These are phyloP conservation scores for Naumovozyma dairenensis DNA, from an alignment of 805 yeast species.

Conservation along the genomic window DNA sequence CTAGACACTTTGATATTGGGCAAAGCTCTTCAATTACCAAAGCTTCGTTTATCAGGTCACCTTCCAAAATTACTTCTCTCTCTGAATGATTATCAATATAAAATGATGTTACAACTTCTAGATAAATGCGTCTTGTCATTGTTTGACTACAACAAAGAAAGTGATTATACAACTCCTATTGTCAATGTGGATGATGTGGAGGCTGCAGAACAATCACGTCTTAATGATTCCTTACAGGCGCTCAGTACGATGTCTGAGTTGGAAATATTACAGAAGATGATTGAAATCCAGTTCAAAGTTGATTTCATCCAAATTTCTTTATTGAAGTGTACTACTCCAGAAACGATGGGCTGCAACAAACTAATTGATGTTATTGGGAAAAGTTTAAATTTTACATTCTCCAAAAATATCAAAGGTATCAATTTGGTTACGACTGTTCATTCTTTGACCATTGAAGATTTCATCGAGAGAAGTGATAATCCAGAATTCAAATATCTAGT, in stretches of 20 bases:
- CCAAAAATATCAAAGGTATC: conserved; percentile 51
- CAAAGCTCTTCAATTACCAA: conserved; percentile 62
- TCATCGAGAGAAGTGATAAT: conserved; percentile 48
- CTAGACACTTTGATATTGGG: conserved; percentile 83
- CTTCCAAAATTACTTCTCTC: conserved; percentile 64
- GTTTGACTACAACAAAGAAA: conserved; percentile 25
- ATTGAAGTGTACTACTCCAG: conserved; percentile 55
- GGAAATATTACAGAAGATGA: conserved; percentile 46
- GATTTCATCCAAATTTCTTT: conserved; percentile 52
- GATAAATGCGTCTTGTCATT: conserved; percentile 53
- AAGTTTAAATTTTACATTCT: conserved; percentile 48
- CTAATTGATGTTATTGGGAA: conserved; percentile 69
- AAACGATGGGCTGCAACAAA: conserved; percentile 51
- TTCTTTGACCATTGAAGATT: conserved; percentile 66
- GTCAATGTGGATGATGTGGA: conserved; percentile 5
- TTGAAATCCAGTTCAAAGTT: conserved; percentile 68
- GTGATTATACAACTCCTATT: conserved; percentile 9
- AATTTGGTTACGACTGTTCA: conserved; percentile 53
- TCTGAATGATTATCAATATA: conserved; percentile 83
- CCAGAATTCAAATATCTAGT: conserved; percentile 58
- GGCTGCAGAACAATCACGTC: conserved; percentile 20
- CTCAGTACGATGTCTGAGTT: conserved; percentile 35
- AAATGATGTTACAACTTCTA: conserved; percentile 70
- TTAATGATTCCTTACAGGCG: conserved; percentile 10
- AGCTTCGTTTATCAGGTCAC: conserved; percentile 62